phyloP scores from a whole-genome alignment of 202 grass and related monocot species.

The Musa balbisiana region DNA sequence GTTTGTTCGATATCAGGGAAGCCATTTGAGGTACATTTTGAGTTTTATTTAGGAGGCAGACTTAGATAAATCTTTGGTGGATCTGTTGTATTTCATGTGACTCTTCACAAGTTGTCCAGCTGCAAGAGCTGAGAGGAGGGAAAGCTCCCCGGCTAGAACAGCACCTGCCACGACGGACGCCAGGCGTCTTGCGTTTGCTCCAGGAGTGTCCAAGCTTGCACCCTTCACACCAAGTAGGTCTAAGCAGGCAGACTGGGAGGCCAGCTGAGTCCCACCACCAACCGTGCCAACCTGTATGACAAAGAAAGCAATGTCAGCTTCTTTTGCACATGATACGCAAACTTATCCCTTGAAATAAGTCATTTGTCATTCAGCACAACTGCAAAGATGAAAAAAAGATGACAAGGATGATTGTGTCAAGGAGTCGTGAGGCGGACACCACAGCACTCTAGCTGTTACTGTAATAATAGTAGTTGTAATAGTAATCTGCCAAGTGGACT shows the following conservation, averaged over 20 bases:
- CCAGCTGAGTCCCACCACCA: conserved; percentile 87
- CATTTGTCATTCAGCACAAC: too few relatives aligned
- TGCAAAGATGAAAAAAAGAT: too few relatives aligned
- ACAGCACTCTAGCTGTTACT: too few relatives aligned
- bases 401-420: too few relatives aligned
- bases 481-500: too few relatives aligned
- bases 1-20: too few relatives aligned
- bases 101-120: conserved; percentile 81
- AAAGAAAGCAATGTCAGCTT: conserved; percentile 15
- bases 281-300: conserved; percentile 74
- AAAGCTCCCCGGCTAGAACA: conserved; percentile 85
- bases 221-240: conserved; percentile 90
- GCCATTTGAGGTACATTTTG: too few relatives aligned
- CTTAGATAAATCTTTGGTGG: conserved; percentile 58
- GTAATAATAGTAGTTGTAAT: too few relatives aligned
- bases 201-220: conserved; percentile 49
- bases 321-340: conserved; percentile 15
- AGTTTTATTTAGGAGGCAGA: conserved; percentile 16
- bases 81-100: conserved; percentile 96
- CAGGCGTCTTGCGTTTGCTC: conserved; percentile 62
- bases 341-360: not conserved
- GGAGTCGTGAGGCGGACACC: too few relatives aligned
- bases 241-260: conserved; percentile 73
- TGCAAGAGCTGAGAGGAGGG: conserved; percentile 70
- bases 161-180: conserved; percentile 73